Conservation (phyloP, 495 filamentous ascomycete species). For the Xylaria telfairii region DNA sequence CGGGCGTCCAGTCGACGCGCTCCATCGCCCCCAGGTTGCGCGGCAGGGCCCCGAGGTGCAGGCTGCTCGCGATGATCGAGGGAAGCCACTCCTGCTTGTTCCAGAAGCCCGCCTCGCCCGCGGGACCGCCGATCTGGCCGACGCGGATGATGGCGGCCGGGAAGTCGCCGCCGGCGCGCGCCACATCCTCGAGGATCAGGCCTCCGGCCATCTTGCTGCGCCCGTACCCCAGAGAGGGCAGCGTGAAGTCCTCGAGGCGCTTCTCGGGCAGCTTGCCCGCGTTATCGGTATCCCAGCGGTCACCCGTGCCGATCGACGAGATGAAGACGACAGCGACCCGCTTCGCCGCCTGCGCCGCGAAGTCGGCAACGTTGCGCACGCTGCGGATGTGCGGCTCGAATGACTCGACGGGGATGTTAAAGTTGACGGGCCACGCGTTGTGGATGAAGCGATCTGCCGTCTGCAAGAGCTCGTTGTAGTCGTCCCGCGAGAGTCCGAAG, state of each 20-base stretch:
- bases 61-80: conserved; percentile 50
- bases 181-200: conserved; percentile 54
- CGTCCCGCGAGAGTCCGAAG: conserved; percentile 50
- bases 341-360: conserved; percentile 50
- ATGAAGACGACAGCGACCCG: conserved; percentile 60
- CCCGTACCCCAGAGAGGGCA: conserved; percentile 58
- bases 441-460: conserved; percentile 61
- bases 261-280: conserved; percentile 51
- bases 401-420: conserved; percentile 61
- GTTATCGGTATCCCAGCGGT: conserved; percentile 38
- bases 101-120: conserved; percentile 53
- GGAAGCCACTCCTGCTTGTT: conserved; percentile 66
- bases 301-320: conserved; percentile 58
- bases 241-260: conserved; percentile 47
- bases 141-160: conserved; percentile 57
- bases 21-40: conserved; percentile 45
- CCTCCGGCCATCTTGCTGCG: conserved; percentile 62
- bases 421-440: conserved; percentile 69
- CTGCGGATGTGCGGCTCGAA: conserved; percentile 63
- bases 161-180: conserved; percentile 43
- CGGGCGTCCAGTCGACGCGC: conserved; percentile 62
- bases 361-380: conserved; percentile 59
- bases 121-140: conserved; percentile 64
- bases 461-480: conserved; percentile 46
- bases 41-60: conserved; percentile 50